Evolutionary conservation across 371 early-diverging fungal genomes (phyloP).

Genomic region (Apophysomyces sp.): DNA sequence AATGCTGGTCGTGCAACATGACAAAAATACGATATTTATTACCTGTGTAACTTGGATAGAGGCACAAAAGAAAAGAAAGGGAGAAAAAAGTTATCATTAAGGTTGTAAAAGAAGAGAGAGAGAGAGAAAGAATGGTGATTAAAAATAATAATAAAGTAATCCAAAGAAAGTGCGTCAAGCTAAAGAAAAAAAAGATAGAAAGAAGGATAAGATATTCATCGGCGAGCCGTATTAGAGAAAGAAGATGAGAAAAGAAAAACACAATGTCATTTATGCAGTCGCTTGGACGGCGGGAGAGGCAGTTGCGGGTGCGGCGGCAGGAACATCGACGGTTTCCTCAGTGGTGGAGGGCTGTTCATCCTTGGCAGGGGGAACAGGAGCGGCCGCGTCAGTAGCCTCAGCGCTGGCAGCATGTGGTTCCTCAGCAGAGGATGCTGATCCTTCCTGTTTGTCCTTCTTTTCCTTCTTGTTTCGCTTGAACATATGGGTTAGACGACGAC

Average conservation of each 20-base stretch:
- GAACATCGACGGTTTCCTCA: neutral
- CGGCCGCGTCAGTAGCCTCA: neutral
- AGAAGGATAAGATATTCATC: neutral
- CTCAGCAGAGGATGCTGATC: neutral
- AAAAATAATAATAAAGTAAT: neutral
- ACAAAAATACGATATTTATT: constrained; percentile 1
- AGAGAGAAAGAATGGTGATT: neutral
- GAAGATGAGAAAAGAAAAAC: neutral
- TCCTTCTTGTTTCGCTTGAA: constrained; percentile 9
- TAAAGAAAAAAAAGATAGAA: neutral
- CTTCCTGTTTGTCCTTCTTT: constrained; percentile 6
- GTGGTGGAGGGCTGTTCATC: neutral
- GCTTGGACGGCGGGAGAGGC: constrained; percentile 12
- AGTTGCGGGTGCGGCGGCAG: neutral
- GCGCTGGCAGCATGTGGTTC: constrained; percentile 5
- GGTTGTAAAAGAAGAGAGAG: neutral
- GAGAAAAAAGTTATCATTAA: constrained; percentile 1
- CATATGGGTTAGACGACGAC: constrained; percentile 10
- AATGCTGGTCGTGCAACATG: neutral
- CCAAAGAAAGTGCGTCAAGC: neutral
- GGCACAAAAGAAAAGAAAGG: neutral
- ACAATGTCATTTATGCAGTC: constrained; percentile 7
- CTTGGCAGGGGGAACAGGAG: neutral
- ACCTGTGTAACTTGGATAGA: neutral
- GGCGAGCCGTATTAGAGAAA: neutral